phyloP scores from a whole-genome alignment of 2,329 filamentous ascomycete genomes.

The Paraphaeosphaeria minitans region DNA sequence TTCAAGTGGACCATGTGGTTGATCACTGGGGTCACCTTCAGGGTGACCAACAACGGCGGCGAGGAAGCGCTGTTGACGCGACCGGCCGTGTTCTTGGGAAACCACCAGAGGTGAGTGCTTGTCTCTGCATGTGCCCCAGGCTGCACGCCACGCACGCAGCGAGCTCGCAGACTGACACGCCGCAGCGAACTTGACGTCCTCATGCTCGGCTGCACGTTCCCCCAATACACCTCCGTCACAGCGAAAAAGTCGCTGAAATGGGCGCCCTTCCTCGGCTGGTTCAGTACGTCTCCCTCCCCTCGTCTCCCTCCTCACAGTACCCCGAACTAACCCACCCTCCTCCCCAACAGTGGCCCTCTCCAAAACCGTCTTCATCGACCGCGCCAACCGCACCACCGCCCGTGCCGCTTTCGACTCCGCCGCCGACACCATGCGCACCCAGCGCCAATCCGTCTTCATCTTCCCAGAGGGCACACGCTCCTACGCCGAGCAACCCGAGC shows the following conservation, averaged over 20 bases:
- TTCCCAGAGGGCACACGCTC: slow-evolving; percentile 93
- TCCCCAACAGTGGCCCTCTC: slow-evolving; percentile 71
- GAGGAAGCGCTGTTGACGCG: slow-evolving; percentile 51
- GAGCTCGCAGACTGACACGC: slow-evolving; percentile 20
- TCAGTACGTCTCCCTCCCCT: slow-evolving; percentile 61
- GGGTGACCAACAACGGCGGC: slow-evolving; percentile 58
- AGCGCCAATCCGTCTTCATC: slow-evolving; percentile 75
- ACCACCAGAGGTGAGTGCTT: slow-evolving; percentile 76
- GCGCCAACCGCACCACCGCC: slow-evolving; percentile 80
- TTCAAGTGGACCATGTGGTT: slow-evolving; percentile 81
- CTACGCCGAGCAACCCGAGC: slow-evolving; percentile 77
- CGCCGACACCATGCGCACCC: slow-evolving; percentile 74
- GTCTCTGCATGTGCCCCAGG: neutral
- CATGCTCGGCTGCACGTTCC: slow-evolving; percentile 88
- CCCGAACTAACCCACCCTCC: slow-evolving; percentile 39
- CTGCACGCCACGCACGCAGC: neutral
- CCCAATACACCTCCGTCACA: slow-evolving; percentile 88
- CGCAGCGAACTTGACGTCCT: slow-evolving; percentile 82
- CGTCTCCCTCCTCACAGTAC: neutral
- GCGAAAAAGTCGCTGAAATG: slow-evolving; percentile 84
- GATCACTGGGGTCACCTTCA: slow-evolving; percentile 78
- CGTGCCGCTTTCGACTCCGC: slow-evolving; percentile 85
- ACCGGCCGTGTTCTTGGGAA: slow-evolving; percentile 89
- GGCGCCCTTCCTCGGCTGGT: slow-evolving; percentile 89
- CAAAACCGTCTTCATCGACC: slow-evolving; percentile 94